Evolutionary conservation across 2,329 filamentous ascomycete genomes (phyloP), one percentile per base, ranked within the genome.

Genomic region (Clarireedia homoeocarpa): DNA sequence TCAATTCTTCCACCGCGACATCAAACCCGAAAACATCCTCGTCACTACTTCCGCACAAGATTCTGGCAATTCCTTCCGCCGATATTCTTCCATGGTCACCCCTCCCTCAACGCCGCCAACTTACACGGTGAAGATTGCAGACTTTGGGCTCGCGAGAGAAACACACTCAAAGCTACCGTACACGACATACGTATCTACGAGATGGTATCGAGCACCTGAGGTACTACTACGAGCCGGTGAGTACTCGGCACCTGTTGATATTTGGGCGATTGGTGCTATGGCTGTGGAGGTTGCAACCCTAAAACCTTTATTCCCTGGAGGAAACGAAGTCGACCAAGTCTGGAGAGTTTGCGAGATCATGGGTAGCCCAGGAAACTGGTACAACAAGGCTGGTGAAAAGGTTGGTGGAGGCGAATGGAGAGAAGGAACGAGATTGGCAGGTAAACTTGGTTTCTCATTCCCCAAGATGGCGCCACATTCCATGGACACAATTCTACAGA

Each of bases 271-370:
- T 44, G 94, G 94, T 66, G 94, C 94, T 20, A 99, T 99, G 94
- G 94, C 94, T 6, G 94, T 99, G 10, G 94, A 99, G 71, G 88
- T 99, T 61, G 94, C 94, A 26, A 99, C 94, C 0, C 71, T 99
- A 57, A 99, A 97, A 76, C 94, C 94, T 17, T 77, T 99, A 10
- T 99, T 99, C 77, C 94, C 94, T 10, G 94, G 94, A 65, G 90
- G 91, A 68, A 99, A 99, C 70, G 94, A 99, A 75, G 94, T 99
- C 1, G 94, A 99, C 66, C 94, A 99, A 72, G 94, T 99, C 1
- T 99, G 94, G 94, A 86, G 94, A 64, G 89, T 99, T 0, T 99
- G 94, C 70, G 94, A 99, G 71, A 96, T 99, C 57, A 99, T 99
- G 94, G 94, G 94, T 50, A 97, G 92, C 74, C 94, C 94, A 2